Percentiles rank a stretch among this genome's conserved stretches.
phyloP scores from a whole-genome alignment of 768 basidiomycete genomes.

The Lentinula detonsa region DNA sequence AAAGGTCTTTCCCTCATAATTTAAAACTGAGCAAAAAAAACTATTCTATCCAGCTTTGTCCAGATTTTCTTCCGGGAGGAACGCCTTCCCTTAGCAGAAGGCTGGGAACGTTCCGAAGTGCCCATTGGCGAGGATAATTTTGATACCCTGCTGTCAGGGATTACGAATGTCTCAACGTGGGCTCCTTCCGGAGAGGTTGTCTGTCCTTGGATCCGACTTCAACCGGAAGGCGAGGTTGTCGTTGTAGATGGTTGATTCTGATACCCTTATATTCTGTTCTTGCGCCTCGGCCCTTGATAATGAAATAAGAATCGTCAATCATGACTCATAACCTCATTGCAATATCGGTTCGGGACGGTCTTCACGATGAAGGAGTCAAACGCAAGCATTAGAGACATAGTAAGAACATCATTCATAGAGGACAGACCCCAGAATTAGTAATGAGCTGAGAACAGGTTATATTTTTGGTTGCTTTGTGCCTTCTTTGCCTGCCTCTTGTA shows the following conservation, averaged over 20 bases:
- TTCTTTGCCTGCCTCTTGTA: background rate
- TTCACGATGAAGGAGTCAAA: no score
- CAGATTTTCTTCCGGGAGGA: slow-evolving; percentile 6
- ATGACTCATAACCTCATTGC: no score
- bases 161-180: background rate
- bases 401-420: no score
- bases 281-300: no score
- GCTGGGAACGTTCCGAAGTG: background rate
- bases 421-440: no score
- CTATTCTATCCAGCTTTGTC: background rate
- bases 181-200: background rate
- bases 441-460: background rate
- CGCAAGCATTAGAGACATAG: no score
- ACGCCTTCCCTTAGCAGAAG: slow-evolving; percentile 4
- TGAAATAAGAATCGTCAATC: no score
- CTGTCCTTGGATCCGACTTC: slow-evolving; percentile 3
- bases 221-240: background rate
- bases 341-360: no score
- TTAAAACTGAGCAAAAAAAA: no score
- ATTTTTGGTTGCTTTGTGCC: background rate
- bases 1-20: background rate
- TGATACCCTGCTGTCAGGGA: background rate
- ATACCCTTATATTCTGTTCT: no score
- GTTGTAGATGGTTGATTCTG: background rate
- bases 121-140: background rate